Percentiles rank a stretch among this genome's conserved stretches.
phyloP scores from a whole-genome alignment of 1,139 yeast genomes.

The Scheffersomyces cryptocercus region DNA sequence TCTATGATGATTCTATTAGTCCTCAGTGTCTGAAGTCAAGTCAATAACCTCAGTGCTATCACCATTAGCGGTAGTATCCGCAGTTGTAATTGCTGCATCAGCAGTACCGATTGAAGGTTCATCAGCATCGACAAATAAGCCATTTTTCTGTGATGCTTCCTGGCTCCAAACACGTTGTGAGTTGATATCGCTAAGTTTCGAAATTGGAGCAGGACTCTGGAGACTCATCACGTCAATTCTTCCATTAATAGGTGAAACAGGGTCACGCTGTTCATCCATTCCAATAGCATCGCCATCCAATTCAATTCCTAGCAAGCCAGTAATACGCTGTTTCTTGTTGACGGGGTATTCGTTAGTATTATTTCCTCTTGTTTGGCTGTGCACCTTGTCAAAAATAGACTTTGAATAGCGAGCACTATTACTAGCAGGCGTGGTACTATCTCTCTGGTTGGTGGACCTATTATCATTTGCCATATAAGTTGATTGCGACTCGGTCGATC shows the following conservation, averaged over 20 bases:
- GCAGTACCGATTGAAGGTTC: no score
- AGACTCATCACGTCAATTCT: background rate
- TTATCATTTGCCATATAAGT: no score
- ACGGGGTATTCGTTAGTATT: slow-evolving; percentile 9
- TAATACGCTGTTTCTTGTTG: slow-evolving; percentile 19
- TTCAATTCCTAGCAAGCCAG: slow-evolving; percentile 21
- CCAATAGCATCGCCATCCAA: slow-evolving; percentile 12
- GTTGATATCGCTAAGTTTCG: no score
- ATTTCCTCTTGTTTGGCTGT: slow-evolving; percentile 9
- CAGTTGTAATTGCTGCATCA: no score
- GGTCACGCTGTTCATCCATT: background rate
- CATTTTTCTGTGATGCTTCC: no score
- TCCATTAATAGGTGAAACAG: background rate
- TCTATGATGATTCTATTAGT: background rate
- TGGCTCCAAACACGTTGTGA: no score
- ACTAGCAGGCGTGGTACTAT: background rate
- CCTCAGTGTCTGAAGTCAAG: slow-evolving; percentile 3
- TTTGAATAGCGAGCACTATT: slow-evolving; percentile 2
- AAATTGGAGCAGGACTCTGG: background rate
- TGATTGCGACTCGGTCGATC: no score
- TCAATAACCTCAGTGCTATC: slow-evolving; percentile 1
- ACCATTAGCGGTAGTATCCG: no score
- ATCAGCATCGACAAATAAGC: no score
- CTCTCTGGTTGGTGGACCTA: background rate
- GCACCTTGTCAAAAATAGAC: slow-evolving; percentile 5